phyloP scores from a whole-genome alignment of 805 yeast genomes.

The Candida odintsovae region DNA sequence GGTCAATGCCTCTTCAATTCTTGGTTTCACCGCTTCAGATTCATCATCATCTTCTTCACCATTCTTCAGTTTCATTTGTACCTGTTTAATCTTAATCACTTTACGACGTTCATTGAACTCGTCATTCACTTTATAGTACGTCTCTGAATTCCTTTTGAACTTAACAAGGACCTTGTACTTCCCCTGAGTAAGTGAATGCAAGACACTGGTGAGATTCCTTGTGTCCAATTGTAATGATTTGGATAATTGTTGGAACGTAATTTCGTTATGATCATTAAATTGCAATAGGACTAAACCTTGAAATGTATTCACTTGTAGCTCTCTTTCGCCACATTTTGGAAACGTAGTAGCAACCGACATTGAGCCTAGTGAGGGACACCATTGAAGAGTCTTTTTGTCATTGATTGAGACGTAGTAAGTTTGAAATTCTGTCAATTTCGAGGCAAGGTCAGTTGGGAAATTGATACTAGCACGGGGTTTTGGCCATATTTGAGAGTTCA shows the following conservation, averaged over 20 bases:
- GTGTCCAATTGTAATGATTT: conserved; percentile 11
- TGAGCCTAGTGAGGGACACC: conserved; percentile 19
- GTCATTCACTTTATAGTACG: conserved; percentile 12
- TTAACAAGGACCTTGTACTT: conserved; percentile 16
- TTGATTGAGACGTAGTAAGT: conserved; percentile 9
- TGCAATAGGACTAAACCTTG: conserved; percentile 18
- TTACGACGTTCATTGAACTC: conserved; percentile 13
- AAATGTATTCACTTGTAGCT: conserved; percentile 15
- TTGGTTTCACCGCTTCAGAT: not conserved
- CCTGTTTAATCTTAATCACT: conserved; percentile 12
- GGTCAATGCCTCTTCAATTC: conserved; percentile 10
- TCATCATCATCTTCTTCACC: conserved; percentile 5
- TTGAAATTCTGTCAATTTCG: conserved; percentile 6
- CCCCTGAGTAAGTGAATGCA: conserved; percentile 21
- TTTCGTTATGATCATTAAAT: conserved; percentile 13
- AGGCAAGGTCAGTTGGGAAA: conserved; percentile 8
- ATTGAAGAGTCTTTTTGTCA: conserved; percentile 8
- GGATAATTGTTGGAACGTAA: conserved; percentile 13
- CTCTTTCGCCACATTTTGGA: conserved; percentile 9
- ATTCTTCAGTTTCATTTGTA: conserved; percentile 15
- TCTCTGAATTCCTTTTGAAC: not conserved
- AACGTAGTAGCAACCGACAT: conserved; percentile 16
- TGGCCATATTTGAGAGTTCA: conserved; percentile 19
- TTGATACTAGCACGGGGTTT: conserved; percentile 2
- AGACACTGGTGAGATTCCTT: conserved; percentile 9